Evolutionary conservation across 2,329 filamentous ascomycete genomes (phyloP), one percentile per base, ranked within the genome.

Genomic region (Drechslera avenae): DNA sequence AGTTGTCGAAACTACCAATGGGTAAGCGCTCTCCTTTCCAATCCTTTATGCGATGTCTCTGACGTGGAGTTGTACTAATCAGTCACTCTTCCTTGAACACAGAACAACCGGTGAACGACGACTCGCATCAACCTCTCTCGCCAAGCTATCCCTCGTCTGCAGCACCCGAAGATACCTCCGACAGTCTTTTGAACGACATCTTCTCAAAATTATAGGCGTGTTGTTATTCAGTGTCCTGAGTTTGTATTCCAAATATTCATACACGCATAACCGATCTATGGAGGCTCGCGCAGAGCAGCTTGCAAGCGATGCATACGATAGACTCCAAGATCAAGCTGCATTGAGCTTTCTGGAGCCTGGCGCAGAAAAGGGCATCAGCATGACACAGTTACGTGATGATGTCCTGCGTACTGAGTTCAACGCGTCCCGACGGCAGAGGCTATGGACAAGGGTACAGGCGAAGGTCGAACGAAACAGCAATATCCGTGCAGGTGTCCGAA

Each of bases 401-500:
- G 87, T 99, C 3, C 79, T 99, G 32, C 82, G 93, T 16, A 84
- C 88, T 21, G 86, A 96, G 54, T 90, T 97, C 71, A 87, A 84
- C 3, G 81, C 92, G 16, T 80, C 81, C 7, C 84, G 91, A 63
- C 83, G 94, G 31, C 88, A 94, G 68, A 83, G 85, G 48, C 79
- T 99, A 42, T 99, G 95, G 94, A 82, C 86, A 57, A 85, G 85
- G 41, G 94, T 99, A 16, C 83, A 86, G 60, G 84, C 81, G 43
- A 88, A 97, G 44, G 92, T 99, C 1, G 94, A 99, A 75, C 86
- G 87, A 73, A 99, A 99, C 72, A 89, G 90, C 53, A 99, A 99
- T 67, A 88, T 99, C 13, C 83, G 94, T 34, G 90, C 75, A 75
- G 92, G 82, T 76, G 91, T 78, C 77, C 88, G 82, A 75, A 84